A percentile compares a stretch with the other conserved stretches of the same genome.
Evolutionary conservation across 2,329 filamentous ascomycete genomes (phyloP).

Genomic region (Ophiosphaerella korrae): DNA sequence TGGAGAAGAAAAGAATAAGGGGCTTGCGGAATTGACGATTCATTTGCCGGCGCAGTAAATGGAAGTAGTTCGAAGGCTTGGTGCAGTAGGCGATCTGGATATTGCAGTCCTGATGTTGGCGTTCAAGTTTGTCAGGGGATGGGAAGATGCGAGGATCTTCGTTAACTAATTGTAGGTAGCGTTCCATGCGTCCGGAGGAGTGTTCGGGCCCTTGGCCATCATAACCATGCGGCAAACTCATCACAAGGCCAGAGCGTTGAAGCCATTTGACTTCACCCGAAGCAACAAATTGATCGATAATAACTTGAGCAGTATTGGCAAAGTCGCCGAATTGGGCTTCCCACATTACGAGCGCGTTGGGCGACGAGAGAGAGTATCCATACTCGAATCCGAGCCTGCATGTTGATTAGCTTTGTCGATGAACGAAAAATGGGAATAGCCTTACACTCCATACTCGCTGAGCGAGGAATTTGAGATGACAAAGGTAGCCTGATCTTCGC

Average conservation of each 20-base stretch:
- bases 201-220: constrained; percentile 98
- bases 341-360: constrained; percentile 98
- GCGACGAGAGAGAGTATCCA: constrained; percentile 95
- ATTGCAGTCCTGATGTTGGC: constrained; percentile 99
- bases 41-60: constrained; percentile 95
- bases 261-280: constrained; percentile 99
- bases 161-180: constrained; percentile 95
- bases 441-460: constrained; percentile 70
- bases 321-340: constrained; percentile 99
- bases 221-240: constrained; percentile 96
- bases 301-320: constrained; percentile 98
- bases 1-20: constrained; percentile 97
- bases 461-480: constrained; percentile 96
- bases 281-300: constrained; percentile 98
- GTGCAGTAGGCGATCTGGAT: constrained; percentile 99
- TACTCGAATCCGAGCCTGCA: constrained; percentile 91
- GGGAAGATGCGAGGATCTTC: constrained; percentile 96
- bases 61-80: constrained; percentile 94
- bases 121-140: constrained; percentile 82
- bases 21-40: constrained; percentile 99
- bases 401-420: constrained; percentile 26
- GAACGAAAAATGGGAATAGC: constrained; percentile 11
- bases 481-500: constrained; percentile 91
- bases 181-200: constrained; percentile 95
- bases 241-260: constrained; percentile 93